Evolutionary conservation across 1,284 basidiomycete genomes (phyloP).

Genomic region (Exobasidium rhododendri): DNA sequence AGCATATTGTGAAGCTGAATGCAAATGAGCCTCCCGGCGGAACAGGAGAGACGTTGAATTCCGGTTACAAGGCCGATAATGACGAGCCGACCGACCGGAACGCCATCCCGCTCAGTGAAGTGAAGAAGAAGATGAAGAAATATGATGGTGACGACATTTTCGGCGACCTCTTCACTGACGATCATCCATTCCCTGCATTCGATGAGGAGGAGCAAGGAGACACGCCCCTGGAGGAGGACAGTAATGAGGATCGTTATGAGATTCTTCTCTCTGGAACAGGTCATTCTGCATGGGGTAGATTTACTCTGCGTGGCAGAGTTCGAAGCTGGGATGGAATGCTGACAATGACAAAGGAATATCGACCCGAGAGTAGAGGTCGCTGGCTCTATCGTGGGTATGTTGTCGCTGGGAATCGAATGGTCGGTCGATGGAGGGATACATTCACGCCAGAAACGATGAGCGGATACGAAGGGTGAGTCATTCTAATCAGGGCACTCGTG

Average conservation of each 20-base stretch:
- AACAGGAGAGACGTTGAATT: conserved; percentile 12
- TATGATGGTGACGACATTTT: neutral
- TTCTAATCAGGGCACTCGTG: no score
- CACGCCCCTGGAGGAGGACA: neutral
- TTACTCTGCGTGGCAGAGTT: conserved; percentile 59
- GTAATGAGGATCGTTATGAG: conserved; percentile 40
- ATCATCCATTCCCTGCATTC: conserved; percentile 12
- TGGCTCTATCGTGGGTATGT: conserved; percentile 60
- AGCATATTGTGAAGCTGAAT: conserved; percentile 56
- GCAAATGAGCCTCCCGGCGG: conserved; percentile 11
- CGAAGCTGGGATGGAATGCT: conserved; percentile 61
- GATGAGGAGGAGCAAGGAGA: conserved; percentile 3
- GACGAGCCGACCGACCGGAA: conserved; percentile 4
- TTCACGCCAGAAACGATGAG: conserved; percentile 54
- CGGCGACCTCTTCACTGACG: neutral
- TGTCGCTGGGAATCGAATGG: conserved; percentile 42
- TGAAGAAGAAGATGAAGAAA: neutral
- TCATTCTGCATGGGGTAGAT: conserved; percentile 60
- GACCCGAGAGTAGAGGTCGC: conserved; percentile 58
- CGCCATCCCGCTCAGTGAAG: neutral
- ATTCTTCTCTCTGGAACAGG: conserved; percentile 59
- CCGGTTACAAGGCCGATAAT: conserved; percentile 15
- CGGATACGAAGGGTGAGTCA: conserved; percentile 51
- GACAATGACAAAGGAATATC: conserved; percentile 60
- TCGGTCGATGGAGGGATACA: conserved; percentile 56